A percentile compares a stretch with the other conserved stretches of the same genome.
phyloP scores from a whole-genome alignment of 2,329 filamentous ascomycete species.

The Gnomoniopsis smithogilvyi region DNA sequence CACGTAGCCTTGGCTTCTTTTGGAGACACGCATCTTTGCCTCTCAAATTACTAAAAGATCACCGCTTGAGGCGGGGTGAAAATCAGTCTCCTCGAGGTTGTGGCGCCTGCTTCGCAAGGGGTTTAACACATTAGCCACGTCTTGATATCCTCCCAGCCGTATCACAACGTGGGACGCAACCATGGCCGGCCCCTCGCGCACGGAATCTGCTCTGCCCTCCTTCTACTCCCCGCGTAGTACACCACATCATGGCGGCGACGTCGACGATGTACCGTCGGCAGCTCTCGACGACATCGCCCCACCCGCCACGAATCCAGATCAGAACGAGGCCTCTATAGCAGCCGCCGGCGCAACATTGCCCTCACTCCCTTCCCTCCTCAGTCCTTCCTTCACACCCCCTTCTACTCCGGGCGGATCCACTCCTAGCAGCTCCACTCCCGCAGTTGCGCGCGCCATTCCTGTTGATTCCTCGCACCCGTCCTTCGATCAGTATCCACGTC shows the following conservation, averaged over 20 bases:
- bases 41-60: no score
- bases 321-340: constrained; percentile 10
- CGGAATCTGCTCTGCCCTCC: constrained; percentile 21
- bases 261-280: constrained; percentile 19
- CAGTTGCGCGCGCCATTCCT: constrained; percentile 46
- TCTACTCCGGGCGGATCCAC: constrained; percentile 59
- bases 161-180: background rate
- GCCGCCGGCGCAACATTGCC: constrained; percentile 3
- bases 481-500: constrained; percentile 57
- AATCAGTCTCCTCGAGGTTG: no score
- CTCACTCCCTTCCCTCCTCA: constrained; percentile 69
- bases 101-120: no score
- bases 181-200: constrained; percentile 9
- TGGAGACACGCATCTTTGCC: no score
- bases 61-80: no score
- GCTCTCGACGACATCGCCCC: constrained; percentile 14
- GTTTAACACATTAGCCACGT: background rate
- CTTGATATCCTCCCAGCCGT: background rate
- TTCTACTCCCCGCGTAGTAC: constrained; percentile 28
- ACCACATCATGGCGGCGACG: constrained; percentile 21
- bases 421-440: constrained; percentile 35
- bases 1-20: no score
- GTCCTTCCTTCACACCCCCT: constrained; percentile 78
- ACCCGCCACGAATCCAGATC: constrained; percentile 15
- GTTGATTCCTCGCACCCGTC: constrained; percentile 58